These are phyloP conservation scores for Talaromyces sp. DNA, from an alignment of 2,329 filamentous ascomycete genomes.

Conservation along the genomic window DNA sequence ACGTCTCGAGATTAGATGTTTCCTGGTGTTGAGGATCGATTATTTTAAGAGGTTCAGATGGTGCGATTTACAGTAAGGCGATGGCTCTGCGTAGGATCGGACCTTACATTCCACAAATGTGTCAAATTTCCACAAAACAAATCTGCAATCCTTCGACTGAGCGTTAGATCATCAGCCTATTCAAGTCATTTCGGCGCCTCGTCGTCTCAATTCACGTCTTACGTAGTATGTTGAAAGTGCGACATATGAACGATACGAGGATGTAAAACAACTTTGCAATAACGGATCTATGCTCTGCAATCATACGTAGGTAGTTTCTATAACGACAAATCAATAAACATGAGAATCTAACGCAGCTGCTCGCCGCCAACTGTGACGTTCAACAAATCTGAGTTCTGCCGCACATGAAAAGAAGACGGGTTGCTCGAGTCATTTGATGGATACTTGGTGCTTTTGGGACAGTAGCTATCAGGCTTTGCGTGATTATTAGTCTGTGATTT, in stretches of 20 bases:
- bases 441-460: not conserved
- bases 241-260: not conserved
- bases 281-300: not conserved
- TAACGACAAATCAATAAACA: not conserved
- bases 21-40: not conserved
- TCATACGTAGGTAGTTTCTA: not conserved
- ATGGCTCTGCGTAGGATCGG: not conserved
- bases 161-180: not conserved
- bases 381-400: not conserved
- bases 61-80: not conserved
- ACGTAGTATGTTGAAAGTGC: not conserved
- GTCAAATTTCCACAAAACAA: not conserved
- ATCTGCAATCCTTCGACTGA: not conserved
- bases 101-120: not conserved
- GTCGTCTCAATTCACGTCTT: not conserved
- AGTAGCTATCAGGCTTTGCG: not conserved
- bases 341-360: not conserved
- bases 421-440: not conserved
- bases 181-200: not conserved
- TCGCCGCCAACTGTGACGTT: not conserved
- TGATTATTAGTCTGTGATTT: not conserved
- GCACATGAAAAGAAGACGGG: not conserved
- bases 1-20: not conserved
- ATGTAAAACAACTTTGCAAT: not conserved
- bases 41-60: not conserved